Conservation (phyloP, 176 grass and related monocot species). For the Juncus inflexus region DNA sequence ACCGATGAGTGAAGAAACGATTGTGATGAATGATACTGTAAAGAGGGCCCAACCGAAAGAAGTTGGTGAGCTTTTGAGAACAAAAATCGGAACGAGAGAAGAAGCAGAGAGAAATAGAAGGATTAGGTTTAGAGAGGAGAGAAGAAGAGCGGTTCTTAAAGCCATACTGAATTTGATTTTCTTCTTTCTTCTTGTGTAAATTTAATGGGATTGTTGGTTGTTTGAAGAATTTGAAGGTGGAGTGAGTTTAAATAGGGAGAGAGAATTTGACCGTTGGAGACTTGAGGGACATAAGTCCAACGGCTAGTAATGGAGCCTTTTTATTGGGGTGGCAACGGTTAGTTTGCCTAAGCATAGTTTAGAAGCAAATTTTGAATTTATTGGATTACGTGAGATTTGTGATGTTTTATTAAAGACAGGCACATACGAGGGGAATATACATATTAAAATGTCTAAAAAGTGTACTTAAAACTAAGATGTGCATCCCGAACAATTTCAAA, state of each 20-base stretch:
- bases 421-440: no score
- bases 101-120: constrained; percentile 43
- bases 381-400: background rate
- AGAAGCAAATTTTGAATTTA: background rate
- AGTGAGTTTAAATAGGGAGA: constrained; percentile 26
- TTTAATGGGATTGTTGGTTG: constrained; percentile 13
- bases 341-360: background rate
- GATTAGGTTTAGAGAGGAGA: constrained; percentile 46
- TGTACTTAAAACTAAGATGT: no score
- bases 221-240: constrained; percentile 8
- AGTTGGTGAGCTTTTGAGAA: constrained; percentile 43
- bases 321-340: background rate
- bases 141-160: constrained; percentile 27
- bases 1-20: constrained; percentile 43
- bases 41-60: constrained; percentile 66
- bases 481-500: no score
- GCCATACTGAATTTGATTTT: background rate
- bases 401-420: no score
- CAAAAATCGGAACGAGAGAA: constrained; percentile 43
- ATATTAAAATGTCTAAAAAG: no score
- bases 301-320: constrained; percentile 22
- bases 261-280: constrained; percentile 14
- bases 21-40: constrained; percentile 44
- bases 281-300: constrained; percentile 1
- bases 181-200: background rate